These are phyloP conservation scores for Metarhizium humberi DNA, from an alignment of 2,329 filamentous ascomycete genomes.

Conservation along the genomic window DNA sequence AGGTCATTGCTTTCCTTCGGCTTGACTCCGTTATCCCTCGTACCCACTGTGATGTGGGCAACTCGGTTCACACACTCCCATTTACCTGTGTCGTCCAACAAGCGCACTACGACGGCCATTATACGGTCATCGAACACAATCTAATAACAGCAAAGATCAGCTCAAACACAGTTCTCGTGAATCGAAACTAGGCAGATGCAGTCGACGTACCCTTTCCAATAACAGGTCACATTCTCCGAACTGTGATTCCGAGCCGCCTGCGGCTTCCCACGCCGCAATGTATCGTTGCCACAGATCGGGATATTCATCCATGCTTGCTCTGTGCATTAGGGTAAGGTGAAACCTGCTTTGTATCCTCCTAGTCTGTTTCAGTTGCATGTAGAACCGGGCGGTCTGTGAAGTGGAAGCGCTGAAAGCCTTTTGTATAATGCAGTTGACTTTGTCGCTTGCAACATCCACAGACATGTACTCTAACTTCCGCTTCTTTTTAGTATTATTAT, in stretches of 20 bases:
- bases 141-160: conserved; percentile 21
- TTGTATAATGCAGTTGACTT: conserved; percentile 50
- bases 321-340: conserved; percentile 91
- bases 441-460: conserved; percentile 33
- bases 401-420: conserved; percentile 53
- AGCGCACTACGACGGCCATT: conserved; percentile 83
- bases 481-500: conserved; percentile 32
- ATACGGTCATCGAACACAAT: conserved; percentile 78
- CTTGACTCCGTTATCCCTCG: conserved; percentile 64
- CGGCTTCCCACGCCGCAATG: conserved; percentile 42
- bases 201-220: conserved; percentile 44
- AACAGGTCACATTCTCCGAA: conserved; percentile 57
- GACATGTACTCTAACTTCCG: conserved; percentile 49
- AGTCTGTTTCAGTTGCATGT: conserved; percentile 61
- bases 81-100: conserved; percentile 44
- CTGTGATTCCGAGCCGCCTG: conserved; percentile 16
- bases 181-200: background rate
- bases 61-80: conserved; percentile 70
- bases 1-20: conserved; percentile 91
- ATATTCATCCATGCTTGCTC: conserved; percentile 48
- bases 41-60: conserved; percentile 86
- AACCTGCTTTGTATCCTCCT: conserved; percentile 76
- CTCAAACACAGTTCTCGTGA: background rate
- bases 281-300: conserved; percentile 72
- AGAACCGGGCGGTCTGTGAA: conserved; percentile 47